Evolutionary conservation across 2,329 filamentous ascomycete genomes (phyloP), one percentile per base, ranked within the genome.

Genomic region (Calonectria pteridis): DNA sequence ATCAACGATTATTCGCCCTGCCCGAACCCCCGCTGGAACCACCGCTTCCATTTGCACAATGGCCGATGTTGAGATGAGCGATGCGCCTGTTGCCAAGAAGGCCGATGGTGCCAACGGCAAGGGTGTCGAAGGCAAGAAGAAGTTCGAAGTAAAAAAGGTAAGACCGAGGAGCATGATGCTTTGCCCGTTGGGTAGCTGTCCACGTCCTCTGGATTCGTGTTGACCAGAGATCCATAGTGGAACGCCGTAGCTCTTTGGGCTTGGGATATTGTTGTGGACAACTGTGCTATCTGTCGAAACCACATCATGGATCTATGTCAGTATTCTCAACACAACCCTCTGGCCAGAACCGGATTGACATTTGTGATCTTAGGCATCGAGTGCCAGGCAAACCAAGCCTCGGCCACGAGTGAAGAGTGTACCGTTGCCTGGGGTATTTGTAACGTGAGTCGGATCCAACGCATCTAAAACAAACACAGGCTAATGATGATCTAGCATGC

Each of bases 391-490:
- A 99, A 99, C 85, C 97, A 99, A 86, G 96, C 96, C 46, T 98
- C 96, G 20, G 96, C 96, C 53, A 98, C 97, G 0, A 98, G 94
- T 77, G 97, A 99, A 83, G 97, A 99, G 86, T 99, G 97, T 85
- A 99, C 97, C 43, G 97, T 99, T 29, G 97, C 97, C 31, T 99
- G 97, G 97, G 97, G 97, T 69, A 98, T 98, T 76, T 99, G 97
- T 90, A 99, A 99, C 83, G 97, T 98, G 87, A 86, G 94, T 65
- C 53, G 18, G n/a, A 50, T 72, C 31, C 23, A 58, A 49, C 14
- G 68, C 35, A 40, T 31, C 20, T 26, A 29, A 43, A 28, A 35
- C 53, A 29, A 43, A 26, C 26, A 29, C 29, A 58, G 49, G 75
- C 87, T 89, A 81, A 89, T 78, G 50, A 43, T 23, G 74, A 35